Conservation (phyloP, 805 yeast genomes). For the Suhomyces sp. region DNA sequence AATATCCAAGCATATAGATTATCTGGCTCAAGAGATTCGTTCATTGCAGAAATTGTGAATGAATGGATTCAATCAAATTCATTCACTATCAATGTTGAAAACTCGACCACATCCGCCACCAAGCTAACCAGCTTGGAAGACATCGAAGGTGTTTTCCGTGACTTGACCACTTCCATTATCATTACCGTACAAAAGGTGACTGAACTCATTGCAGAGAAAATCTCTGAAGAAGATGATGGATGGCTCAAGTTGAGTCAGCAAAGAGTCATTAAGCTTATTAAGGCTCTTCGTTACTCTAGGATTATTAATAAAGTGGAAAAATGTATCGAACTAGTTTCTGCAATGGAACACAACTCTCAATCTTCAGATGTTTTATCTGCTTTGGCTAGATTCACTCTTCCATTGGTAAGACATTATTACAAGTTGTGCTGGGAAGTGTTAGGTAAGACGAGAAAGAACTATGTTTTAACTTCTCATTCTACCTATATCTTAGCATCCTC, state of each 20-base stretch:
- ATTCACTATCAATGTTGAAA: constrained; percentile 6
- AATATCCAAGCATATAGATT: constrained; percentile 36
- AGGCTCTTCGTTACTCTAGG: constrained; percentile 39
- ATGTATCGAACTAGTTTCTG: constrained; percentile 34
- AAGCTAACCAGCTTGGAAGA: constrained; percentile 22
- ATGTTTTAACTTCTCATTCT: constrained; percentile 57
- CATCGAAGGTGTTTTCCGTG: constrained; percentile 49
- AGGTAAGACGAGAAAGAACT: constrained; percentile 46
- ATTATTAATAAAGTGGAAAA: constrained; percentile 35
- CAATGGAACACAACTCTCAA: constrained; percentile 35
- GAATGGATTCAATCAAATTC: constrained; percentile 41
- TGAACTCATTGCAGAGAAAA: constrained; percentile 31
- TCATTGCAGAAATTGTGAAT: constrained; percentile 48
- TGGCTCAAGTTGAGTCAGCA: constrained; percentile 63
- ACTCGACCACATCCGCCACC: constrained; percentile 7
- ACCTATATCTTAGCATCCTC: constrained; percentile 56
- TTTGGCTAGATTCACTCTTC: constrained; percentile 55
- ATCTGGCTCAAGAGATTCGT: constrained; percentile 32
- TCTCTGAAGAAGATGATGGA: constrained; percentile 51
- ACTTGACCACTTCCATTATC: constrained; percentile 57
- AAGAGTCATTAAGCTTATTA: constrained; percentile 41
- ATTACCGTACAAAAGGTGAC: constrained; percentile 64
- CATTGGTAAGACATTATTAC: constrained; percentile 61
- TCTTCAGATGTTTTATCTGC: constrained; percentile 46
- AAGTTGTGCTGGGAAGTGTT: constrained; percentile 47